These are phyloP conservation scores for Dictyophora rubrovolvata DNA, from an alignment of 768 basidiomycete genomes.

Conservation along the genomic window DNA sequence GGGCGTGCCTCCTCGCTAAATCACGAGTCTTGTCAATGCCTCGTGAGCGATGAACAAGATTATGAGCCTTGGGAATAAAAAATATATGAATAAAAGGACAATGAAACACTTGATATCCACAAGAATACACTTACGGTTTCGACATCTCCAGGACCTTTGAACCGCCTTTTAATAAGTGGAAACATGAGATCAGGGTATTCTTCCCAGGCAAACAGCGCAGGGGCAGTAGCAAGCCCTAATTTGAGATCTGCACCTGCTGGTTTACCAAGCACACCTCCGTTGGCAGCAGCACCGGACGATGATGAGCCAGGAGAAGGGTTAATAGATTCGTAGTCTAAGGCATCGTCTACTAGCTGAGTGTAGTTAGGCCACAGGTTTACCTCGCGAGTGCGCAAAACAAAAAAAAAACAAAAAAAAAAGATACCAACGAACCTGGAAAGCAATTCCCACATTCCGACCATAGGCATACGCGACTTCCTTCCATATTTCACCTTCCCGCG, in stretches of 20 bases:
- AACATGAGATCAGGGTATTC: conserved; percentile 62
- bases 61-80: conserved; percentile 42
- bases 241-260: conserved; percentile 81
- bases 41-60: conserved; percentile 56
- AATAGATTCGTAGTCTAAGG: conserved; percentile 76
- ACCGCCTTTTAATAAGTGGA: conserved; percentile 70
- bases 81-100: neutral
- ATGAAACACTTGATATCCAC: neutral
- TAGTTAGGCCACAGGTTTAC: neutral
- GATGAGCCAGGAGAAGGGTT: neutral
- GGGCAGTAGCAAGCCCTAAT: conserved; percentile 78
- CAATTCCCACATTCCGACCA: conserved; percentile 82
- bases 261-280: conserved; percentile 74
- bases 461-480: conserved; percentile 89
- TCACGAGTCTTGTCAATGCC: conserved; percentile 70
- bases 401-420: neutral
- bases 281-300: conserved; percentile 13
- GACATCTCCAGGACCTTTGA: conserved; percentile 67
- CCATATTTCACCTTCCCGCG: conserved; percentile 62
- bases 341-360: conserved; percentile 83
- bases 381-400: neutral
- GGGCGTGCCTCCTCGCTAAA: conserved; percentile 67
- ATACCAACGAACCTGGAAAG: conserved; percentile 70
- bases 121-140: conserved; percentile 44
- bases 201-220: conserved; percentile 79